Percentiles rank a stretch among this genome's conserved stretches.
Evolutionary conservation across 2,329 filamentous ascomycete species (phyloP).

Genomic region (Aspergillus quadricinctus): DNA sequence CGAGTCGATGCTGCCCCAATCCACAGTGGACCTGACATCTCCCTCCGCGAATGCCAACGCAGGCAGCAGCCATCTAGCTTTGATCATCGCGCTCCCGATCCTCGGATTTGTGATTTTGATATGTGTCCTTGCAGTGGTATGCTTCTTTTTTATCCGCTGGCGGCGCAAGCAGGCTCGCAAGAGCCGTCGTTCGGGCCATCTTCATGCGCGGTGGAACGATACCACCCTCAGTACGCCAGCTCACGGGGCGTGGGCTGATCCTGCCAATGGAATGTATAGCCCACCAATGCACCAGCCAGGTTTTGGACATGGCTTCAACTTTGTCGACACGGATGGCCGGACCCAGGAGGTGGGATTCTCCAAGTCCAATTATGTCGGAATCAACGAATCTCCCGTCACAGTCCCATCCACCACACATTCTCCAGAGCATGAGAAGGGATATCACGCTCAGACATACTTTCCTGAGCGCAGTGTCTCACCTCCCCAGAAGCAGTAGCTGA

Average conservation of each 20-base stretch:
- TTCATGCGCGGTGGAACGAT: constrained; percentile 35
- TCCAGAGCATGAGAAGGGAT: constrained; percentile 7
- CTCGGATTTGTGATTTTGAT: constrained; percentile 39
- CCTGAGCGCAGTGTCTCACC: background rate
- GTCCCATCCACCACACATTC: constrained; percentile 2
- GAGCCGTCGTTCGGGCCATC: constrained; percentile 21
- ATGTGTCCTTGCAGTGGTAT: constrained; percentile 28
- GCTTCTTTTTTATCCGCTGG: constrained; percentile 40
- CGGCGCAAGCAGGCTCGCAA: constrained; percentile 35
- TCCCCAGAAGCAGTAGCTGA: background rate
- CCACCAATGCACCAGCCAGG: constrained; percentile 11
- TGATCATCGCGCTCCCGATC: constrained; percentile 43
- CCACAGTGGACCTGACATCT: constrained; percentile 20
- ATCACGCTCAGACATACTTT: background rate
- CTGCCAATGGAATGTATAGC: constrained; percentile 10
- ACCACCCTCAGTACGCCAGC: constrained; percentile 27
- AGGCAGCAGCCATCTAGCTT: constrained; percentile 28
- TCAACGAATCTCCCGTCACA: constrained; percentile 2
- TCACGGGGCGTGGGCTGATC: constrained; percentile 23
- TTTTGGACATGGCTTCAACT: constrained; percentile 15
- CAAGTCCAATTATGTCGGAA: constrained; percentile 7
- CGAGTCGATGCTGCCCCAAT: constrained; percentile 34
- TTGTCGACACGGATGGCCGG: constrained; percentile 27
- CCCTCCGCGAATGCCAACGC: constrained; percentile 10
- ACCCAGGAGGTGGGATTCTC: constrained; percentile 17